Evolutionary conservation across 306 rosid genomes (phyloP), one percentile per base, ranked within the genome.

Genomic region (Glycine soja): DNA sequence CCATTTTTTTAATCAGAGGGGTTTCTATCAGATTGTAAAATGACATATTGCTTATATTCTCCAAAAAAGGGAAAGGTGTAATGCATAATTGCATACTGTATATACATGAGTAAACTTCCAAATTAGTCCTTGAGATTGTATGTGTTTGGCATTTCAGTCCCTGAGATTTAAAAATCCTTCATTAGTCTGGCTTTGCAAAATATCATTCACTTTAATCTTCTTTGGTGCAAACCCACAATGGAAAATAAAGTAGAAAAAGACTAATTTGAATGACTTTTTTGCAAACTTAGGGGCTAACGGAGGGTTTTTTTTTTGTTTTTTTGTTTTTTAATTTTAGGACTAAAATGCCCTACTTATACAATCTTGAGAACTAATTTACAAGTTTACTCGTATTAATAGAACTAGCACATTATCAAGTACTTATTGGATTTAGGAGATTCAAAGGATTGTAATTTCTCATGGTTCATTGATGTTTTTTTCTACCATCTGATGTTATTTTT

Each of bases 381-480:
- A 11, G 7, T 61, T 36, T 30, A 10, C 18, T 34, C 18, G 3
- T 66, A 15, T 14, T 13, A 51, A 62, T 71, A 77, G 38, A 50
- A 30, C 43, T 32, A 30, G 34, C 53, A 70, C 61, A 59, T 38
- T 58, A 58, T 67, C 36, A 24, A 67, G 15, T 72, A 59, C 6
- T 59, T 19, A 19, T 68, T 52, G 61, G 51, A 73, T 76, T 45
- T 50, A 14, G 57, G 19, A 82, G 86, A 78, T 61, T 53, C 42
- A 48, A 86, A 68, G 79, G 52, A 70, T 56, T 79, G 54, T 59
- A 75, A 13, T 70, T 79, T 50, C 13, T 43, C 57, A 54, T 66
- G 57, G 69, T 63, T 75, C 18, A 4, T 74, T 70, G 53, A 43
- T 14, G 24, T 59, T 62, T 62, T 65, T 4, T 53, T 40, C 59